A percentile compares a stretch with the other conserved stretches of the same genome.
Conservation (phyloP, 2,329 filamentous ascomycete genomes). For the Clathrospora elynae region DNA sequence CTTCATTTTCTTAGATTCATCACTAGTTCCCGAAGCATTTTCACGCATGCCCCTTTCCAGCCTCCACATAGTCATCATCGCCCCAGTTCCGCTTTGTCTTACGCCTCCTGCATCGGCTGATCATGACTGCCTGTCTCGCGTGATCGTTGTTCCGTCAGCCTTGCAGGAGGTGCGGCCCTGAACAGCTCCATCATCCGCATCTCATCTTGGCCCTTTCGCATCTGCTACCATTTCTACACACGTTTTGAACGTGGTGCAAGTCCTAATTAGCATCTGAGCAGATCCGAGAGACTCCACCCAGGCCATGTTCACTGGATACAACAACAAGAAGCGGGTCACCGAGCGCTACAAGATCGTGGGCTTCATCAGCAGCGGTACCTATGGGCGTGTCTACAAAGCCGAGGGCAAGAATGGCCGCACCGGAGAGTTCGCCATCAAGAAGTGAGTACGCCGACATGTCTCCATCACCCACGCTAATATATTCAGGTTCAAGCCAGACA, state of each 20-base stretch:
- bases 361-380: conserved; percentile 97
- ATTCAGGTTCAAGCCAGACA: conserved; percentile 85
- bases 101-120: conserved; percentile 19
- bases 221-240: conserved; percentile 1
- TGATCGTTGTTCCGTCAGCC: conserved; percentile 23
- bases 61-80: conserved; percentile 6
- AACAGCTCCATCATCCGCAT: conserved; percentile 5
- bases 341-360: conserved; percentile 96
- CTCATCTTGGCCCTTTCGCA: conserved; percentile 6
- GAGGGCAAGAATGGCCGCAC: conserved; percentile 72
- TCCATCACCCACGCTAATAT: conserved; percentile 22
- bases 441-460: conserved; percentile 59
- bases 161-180: conserved; percentile 13
- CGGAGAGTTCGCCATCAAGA: conserved; percentile 97
- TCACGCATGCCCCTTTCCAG: background rate
- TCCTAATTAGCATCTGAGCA: conserved; percentile 18
- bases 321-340: conserved; percentile 80
- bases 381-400: conserved; percentile 97
- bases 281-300: conserved; percentile 34
- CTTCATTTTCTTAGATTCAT: conserved; percentile 10
- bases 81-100: conserved; percentile 6
- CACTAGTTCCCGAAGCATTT: background rate
- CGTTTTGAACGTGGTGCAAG: background rate
- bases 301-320: conserved; percentile 58
- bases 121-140: conserved; percentile 21